Evolutionary conservation across 106 monocot species (phyloP).

Genomic region (Platanthera zijinensis): DNA sequence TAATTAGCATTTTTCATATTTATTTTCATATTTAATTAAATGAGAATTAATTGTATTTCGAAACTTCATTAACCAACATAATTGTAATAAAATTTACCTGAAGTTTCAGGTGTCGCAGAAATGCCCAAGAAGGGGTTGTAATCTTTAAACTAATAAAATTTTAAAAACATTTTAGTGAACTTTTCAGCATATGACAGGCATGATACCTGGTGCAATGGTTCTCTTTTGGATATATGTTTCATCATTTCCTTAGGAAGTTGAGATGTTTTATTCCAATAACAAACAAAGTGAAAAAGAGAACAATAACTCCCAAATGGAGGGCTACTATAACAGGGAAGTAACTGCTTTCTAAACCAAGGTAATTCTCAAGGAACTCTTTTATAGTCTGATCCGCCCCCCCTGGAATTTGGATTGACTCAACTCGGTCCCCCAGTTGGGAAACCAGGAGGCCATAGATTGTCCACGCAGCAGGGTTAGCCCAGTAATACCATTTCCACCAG

Average conservation of each 20-base stretch:
- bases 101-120: background rate
- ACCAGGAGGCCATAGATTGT: conserved; percentile 61
- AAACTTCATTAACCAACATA: no score
- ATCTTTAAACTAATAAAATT: background rate
- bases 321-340: conserved; percentile 31
- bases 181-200: background rate
- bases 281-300: conserved; percentile 39
- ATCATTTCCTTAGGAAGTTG: conserved; percentile 61
- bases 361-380: conserved; percentile 39
- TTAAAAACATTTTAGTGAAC: background rate
- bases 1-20: no score
- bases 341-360: conserved; percentile 38
- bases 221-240: background rate
- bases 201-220: background rate
- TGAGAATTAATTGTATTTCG: no score
- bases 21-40: no score
- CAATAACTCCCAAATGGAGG: conserved; percentile 40
- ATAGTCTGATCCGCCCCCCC: conserved; percentile 29
- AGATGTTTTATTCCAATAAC: conserved; percentile 40
- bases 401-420: conserved; percentile 28
- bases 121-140: background rate
- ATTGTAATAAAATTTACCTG: no score
- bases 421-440: conserved; percentile 47
- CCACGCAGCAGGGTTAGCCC: conserved; percentile 66
- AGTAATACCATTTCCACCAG: conserved; percentile 89